These are phyloP conservation scores for Paramecium biaurelia DNA, from an alignment of 73 alveolate species.

Conservation along the genomic window DNA sequence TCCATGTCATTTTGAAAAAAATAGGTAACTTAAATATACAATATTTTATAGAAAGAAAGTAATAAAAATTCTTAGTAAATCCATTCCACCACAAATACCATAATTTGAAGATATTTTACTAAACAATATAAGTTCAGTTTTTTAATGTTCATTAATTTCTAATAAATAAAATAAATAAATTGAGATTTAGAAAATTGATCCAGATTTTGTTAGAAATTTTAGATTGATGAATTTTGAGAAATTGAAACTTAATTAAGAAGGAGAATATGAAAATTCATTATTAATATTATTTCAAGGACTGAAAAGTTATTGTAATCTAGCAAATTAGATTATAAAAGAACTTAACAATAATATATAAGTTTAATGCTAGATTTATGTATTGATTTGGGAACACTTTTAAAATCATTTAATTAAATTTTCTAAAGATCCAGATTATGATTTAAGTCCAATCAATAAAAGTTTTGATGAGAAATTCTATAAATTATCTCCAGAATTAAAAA, in stretches of 20 bases:
- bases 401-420: not conserved
- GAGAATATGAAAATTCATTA: not conserved
- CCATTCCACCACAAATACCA: not conserved
- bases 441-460: not conserved
- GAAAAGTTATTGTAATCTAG: not conserved
- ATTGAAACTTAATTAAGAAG: not conserved
- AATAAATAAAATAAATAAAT: not conserved
- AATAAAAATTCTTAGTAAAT: not conserved
- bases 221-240: not conserved
- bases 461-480: not conserved
- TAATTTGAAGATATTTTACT: not conserved
- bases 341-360: not conserved
- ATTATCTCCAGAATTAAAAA: not conserved
- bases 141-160: not conserved
- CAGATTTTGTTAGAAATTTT: not conserved
- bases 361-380: not conserved
- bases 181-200: not conserved
- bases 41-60: not conserved
- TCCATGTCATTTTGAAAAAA: not conserved
- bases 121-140: not conserved
- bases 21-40: not conserved
- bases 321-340: not conserved
- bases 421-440: not conserved
- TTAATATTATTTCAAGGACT: not conserved
- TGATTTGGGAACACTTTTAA: conserved; percentile 1